Evolutionary conservation across 2,329 filamentous ascomycete species (phyloP), one percentile per base, ranked within the genome.

Genomic region (Alternaria gaisen): DNA sequence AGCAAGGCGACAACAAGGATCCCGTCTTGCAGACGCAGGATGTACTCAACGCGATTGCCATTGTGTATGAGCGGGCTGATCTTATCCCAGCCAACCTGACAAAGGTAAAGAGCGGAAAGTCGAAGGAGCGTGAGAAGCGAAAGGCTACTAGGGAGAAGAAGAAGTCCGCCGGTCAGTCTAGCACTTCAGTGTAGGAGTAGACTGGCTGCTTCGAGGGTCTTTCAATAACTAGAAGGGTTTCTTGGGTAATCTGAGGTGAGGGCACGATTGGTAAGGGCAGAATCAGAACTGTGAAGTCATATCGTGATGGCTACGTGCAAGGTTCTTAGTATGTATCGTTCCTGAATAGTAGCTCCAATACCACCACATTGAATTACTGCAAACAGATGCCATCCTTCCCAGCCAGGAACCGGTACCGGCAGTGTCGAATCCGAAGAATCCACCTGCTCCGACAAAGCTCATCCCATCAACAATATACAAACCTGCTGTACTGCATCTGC

Each of bases 11-110:
- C 0, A 43, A 58, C 12, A 58, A 53, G 7, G 32, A 46, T 9
- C 18, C 53, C 5, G 28, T 40, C 5, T 26, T 64, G 2, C 50
- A 50, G 12, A 18, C 22, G 1, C 47, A 50, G 3, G 65, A 67
- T 54, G 53, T 67, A 2, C 3, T 54, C 2, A 61, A 58, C 32
- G 63, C 65, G 2, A 46, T 67, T 1, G 32, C 16, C 1, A 54
- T 64, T 7, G 42, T 67, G 3, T 67, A 54, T 24, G 65, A 67
- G 36, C 50, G 53, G 0, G 65, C 58, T 4, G 64, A 56, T 14
- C 46, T 60, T 6, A 40, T 67, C 4, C 48, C 52, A 4, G 55
- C 43, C 0, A 65, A 56, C 41, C 30, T 58, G 20, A 61, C 51
- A 12, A 65, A 65, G 38, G 43, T 12, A 6, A 64, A 61, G 51